Evolutionary conservation across 208 protist species (phyloP), one percentile per base, ranked within the genome.

Genomic region (Crithidia bombi): DNA sequence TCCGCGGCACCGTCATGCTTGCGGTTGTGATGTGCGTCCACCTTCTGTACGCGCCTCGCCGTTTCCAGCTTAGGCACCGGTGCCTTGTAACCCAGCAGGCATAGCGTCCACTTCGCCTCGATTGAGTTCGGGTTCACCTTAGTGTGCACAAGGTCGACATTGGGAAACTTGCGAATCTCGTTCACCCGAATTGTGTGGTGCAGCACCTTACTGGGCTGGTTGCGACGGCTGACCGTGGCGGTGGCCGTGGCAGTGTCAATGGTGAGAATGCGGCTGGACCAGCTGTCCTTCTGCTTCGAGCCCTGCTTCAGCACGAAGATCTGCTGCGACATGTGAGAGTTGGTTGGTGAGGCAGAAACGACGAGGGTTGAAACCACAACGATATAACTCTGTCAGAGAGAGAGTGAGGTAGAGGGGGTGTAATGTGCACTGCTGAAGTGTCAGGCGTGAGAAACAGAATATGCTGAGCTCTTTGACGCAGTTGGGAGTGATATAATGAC

Each of bases 161-260:
- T 7, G 51, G 51, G 51, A 32, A 57, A 57, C 32, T 57, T 57
- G 51, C 51, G 51, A 15, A 57, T 19, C 12, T 57, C 51, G 14
- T 5, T 57, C 14, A 57, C 30, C 15, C 32, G 51, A 5, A 54
- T 19, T 14, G 49, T 54, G 49, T 54, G 49, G 6, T 54, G 25
- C 1, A 54, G 49, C 25, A 33, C 15, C 49, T 54, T 54, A 6
- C 25, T 26, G 12, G 56, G 46, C 47, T 69, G 71, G 17, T 71
- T 54, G 55, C 62, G 68, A 19, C 65, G 64, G 57, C 71, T 77
- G 71, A 77, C 54, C 10, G 63, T 66, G 30, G 66, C 61, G 38
- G 56, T 71, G 47, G 41, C 47, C 17, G 44, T 71, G n/a, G 32
- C 36, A 2, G 64, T 71, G 49, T 71, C 62, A 11, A 76, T 63